phyloP scores from a whole-genome alignment of 768 basidiomycete genomes.

The Crepidotus variabilis region DNA sequence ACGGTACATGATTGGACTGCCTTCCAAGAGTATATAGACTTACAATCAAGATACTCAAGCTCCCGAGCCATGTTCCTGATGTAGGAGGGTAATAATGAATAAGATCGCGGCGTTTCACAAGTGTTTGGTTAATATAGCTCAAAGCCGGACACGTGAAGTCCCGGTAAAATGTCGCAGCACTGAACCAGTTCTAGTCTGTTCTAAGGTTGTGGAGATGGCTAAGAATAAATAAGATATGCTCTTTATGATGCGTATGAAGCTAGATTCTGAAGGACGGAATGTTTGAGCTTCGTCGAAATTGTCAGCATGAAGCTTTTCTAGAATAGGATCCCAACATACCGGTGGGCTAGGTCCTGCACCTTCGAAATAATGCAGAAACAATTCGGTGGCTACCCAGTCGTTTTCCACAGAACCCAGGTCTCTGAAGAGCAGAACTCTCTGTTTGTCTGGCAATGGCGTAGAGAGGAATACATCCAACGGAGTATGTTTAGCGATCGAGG shows the following conservation, averaged over 20 bases:
- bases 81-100: background rate
- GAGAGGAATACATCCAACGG: slow-evolving; percentile 69
- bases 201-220: background rate
- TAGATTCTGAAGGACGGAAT: slow-evolving; percentile 40
- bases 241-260: slow-evolving; percentile 19
- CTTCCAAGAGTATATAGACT: slow-evolving; percentile 13
- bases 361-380: slow-evolving; percentile 74
- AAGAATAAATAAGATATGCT: background rate
- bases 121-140: no score
- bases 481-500: slow-evolving; percentile 60
- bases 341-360: slow-evolving; percentile 66
- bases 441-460: slow-evolving; percentile 47
- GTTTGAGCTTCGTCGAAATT: slow-evolving; percentile 39
- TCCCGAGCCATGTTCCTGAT: slow-evolving; percentile 20
- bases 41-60: slow-evolving; percentile 37
- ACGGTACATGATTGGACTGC: no score
- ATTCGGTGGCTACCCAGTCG: slow-evolving; percentile 72
- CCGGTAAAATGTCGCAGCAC: background rate
- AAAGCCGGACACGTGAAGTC: background rate
- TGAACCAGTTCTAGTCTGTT: background rate
- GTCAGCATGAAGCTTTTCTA: background rate
- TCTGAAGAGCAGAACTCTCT: slow-evolving; percentile 58
- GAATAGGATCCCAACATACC: slow-evolving; percentile 36
- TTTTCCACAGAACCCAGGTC: slow-evolving; percentile 72
- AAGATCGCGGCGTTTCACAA: no score